These are phyloP conservation scores for Pythium angustatum DNA, from an alignment of 352 stramenopile genomes.

Conservation along the genomic window DNA sequence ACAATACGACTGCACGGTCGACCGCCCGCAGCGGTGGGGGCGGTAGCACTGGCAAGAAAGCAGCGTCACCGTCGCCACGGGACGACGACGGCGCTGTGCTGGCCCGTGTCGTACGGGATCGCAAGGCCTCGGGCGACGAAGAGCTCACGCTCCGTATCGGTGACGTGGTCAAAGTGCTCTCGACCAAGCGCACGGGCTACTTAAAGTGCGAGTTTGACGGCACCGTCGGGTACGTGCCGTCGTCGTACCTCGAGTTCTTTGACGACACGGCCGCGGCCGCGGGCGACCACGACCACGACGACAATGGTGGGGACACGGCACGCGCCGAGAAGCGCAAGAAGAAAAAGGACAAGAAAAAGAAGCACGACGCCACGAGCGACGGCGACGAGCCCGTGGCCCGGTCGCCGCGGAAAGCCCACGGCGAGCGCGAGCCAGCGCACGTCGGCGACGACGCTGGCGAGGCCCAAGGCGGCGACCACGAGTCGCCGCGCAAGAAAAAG, in stretches of 20 bases:
- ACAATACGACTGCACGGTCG: slow-evolving; percentile 50
- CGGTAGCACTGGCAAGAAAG: slow-evolving; percentile 1
- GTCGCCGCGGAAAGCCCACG: slow-evolving; percentile 47
- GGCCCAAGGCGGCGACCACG: slow-evolving; percentile 9
- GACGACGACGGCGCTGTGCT: slow-evolving; percentile 35
- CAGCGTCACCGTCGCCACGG: slow-evolving; percentile 11
- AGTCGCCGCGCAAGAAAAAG: slow-evolving; percentile 66
- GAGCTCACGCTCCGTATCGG: slow-evolving; percentile 63
- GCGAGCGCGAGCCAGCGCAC: slow-evolving; percentile 21
- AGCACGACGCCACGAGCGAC: slow-evolving; percentile 50
- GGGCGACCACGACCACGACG: slow-evolving; percentile 21
- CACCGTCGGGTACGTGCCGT: slow-evolving; percentile 74
- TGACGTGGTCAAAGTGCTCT: slow-evolving; percentile 75
- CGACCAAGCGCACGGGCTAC: slow-evolving; percentile 77
- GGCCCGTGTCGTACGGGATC: slow-evolving; percentile 67
- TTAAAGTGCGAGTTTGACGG: slow-evolving; percentile 80
- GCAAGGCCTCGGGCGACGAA: slow-evolving; percentile 75
- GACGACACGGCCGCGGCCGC: slow-evolving; percentile 32
- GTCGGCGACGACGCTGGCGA: slow-evolving; percentile 30
- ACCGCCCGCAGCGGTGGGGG: slow-evolving; percentile 13
- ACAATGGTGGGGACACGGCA: slow-evolving; percentile 25
- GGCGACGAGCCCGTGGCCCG: slow-evolving; percentile 36
- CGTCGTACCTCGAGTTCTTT: slow-evolving; percentile 84
- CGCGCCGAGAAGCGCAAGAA: slow-evolving; percentile 51
- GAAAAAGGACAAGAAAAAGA: slow-evolving; percentile 60